phyloP scores from a whole-genome alignment of 495 filamentous ascomycete genomes.

The Neurospora sp. region DNA sequence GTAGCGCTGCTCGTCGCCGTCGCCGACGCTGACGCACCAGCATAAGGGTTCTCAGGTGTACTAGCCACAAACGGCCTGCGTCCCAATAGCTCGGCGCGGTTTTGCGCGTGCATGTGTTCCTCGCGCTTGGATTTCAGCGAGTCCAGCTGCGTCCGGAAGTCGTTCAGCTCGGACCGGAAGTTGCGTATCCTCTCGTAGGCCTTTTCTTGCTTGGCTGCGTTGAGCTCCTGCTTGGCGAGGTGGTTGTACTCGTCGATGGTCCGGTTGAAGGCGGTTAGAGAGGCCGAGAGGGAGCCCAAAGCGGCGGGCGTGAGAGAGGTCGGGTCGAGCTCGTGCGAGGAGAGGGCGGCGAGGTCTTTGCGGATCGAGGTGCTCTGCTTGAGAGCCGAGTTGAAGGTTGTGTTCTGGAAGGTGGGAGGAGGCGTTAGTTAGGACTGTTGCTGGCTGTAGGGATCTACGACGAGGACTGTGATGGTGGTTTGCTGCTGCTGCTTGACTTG shows the following conservation, averaged over 20 bases:
- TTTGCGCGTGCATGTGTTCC: conserved; percentile 59
- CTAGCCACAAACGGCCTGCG: conserved; percentile 75
- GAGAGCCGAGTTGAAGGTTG: conserved; percentile 88
- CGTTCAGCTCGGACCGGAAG: conserved; percentile 71
- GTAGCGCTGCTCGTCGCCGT: conserved; percentile 33
- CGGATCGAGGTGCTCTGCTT: conserved; percentile 86
- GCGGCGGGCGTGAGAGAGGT: conserved; percentile 32
- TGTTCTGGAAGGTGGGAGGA: conserved; percentile 45
- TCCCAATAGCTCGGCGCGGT: conserved; percentile 77
- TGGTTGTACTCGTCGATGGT: conserved; percentile 89
- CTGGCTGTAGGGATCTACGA: background rate
- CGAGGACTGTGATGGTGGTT: background rate
- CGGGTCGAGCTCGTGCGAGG: conserved; percentile 49
- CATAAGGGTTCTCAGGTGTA: conserved; percentile 94
- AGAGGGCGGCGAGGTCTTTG: conserved; percentile 67
- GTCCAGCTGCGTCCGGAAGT: conserved; percentile 69
- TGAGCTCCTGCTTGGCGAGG: conserved; percentile 77
- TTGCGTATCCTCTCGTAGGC: conserved; percentile 74
- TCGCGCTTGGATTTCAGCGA: conserved; percentile 63
- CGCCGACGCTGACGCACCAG: conserved; percentile 12
- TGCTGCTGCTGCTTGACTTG: background rate
- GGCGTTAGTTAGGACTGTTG: background rate
- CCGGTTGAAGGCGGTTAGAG: conserved; percentile 76
- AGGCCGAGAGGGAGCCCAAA: conserved; percentile 51
- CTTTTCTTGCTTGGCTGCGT: conserved; percentile 80